A percentile compares a stretch with the other conserved stretches of the same genome.
Conservation (phyloP, 2,329 filamentous ascomycete genomes). For the Colletotrichum liriopes region DNA sequence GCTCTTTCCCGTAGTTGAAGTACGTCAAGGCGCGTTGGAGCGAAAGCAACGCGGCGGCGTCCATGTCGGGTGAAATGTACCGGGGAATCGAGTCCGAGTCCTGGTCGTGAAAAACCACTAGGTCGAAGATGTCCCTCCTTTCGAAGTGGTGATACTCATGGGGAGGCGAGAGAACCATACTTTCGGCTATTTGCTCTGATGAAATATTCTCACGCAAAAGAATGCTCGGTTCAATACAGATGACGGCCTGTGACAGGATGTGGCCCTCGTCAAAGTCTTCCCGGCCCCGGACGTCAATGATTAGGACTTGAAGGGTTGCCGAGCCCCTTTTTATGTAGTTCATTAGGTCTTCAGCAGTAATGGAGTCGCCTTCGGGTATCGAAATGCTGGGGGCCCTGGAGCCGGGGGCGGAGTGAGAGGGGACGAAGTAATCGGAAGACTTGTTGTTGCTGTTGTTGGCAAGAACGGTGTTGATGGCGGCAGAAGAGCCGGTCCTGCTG, state of each 20-base stretch:
- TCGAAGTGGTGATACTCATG: conserved; percentile 84
- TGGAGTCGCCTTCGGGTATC: conserved; percentile 69
- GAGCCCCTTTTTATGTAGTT: conserved; percentile 73
- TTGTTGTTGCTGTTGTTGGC: conserved; percentile 42
- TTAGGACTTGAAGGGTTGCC: conserved; percentile 73
- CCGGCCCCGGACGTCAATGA: conserved; percentile 89
- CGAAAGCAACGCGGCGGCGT: conserved; percentile 74
- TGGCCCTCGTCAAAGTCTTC: conserved; percentile 90
- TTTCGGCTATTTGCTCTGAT: conserved; percentile 74
- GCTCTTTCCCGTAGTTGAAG: conserved; percentile 84
- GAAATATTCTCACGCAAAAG: conserved; percentile 78
- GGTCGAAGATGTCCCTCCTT: conserved; percentile 81
- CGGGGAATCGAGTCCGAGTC: conserved; percentile 67
- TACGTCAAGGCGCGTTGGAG: conserved; percentile 86
- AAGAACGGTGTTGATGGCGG: conserved; percentile 47
- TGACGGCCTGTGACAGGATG: conserved; percentile 85
- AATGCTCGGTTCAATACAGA: conserved; percentile 89
- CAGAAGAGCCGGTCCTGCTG: conserved; percentile 61
- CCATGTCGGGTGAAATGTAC: conserved; percentile 52
- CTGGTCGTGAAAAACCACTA: conserved; percentile 94
- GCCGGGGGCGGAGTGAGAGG: conserved; percentile 48
- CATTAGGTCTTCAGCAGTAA: conserved; percentile 80
- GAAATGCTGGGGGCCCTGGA: conserved; percentile 49
- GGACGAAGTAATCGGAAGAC: conserved; percentile 53
- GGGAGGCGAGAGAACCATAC: conserved; percentile 79